Evolutionary conservation across 768 basidiomycete species (phyloP), one percentile per base, ranked within the genome.

Genomic region (Cystobasidium ongulense): DNA sequence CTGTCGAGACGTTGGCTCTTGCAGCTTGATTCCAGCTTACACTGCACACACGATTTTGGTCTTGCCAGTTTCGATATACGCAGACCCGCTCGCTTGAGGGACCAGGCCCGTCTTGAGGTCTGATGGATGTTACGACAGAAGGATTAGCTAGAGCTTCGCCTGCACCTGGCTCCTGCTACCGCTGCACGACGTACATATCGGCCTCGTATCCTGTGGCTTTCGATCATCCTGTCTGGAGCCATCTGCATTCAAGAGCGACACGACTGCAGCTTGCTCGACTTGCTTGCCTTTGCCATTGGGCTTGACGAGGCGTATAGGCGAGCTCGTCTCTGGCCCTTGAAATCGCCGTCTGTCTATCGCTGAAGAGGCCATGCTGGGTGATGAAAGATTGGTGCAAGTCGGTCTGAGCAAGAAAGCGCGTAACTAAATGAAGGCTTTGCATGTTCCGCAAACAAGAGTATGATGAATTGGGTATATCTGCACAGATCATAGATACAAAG

Each of bases 11-110:
- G n/a, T n/a, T n/a, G n/a, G 7, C n/a, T 17, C 10, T 15, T 54
- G 33, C 8, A 57, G 38, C n/a, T 13, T 2, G 89, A 81, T 91
- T 11, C 85, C 90, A 25, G 11, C 50, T 78, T 78, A 97, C 94
- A 98, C 91, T 50, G 96, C 92, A 80, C 92, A 96, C 3, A 92
- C 93, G 76, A 99, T 87, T 83, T 99, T 99, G 0, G 91, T 90
- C 70, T 86, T 86, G 72, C 90, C 89, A 0, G 89, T 90, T 82
- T 99, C 96, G 77, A 99, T 90, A 80, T 98, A 99, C 13, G 92
- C 93, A 21, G 93, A 96, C 0, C 96, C 96, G 79, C 92, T 94
- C 0, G 96, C 95, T 82, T 96, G 92, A 75, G 83, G 89, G 67
- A 96, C 92, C 17, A 98, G 83, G 10, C 93, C 92, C 33, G 91